Evolutionary conservation across 2,329 filamentous ascomycete genomes (phyloP), one percentile per base, ranked within the genome.

Genomic region (Nemania sp.): DNA sequence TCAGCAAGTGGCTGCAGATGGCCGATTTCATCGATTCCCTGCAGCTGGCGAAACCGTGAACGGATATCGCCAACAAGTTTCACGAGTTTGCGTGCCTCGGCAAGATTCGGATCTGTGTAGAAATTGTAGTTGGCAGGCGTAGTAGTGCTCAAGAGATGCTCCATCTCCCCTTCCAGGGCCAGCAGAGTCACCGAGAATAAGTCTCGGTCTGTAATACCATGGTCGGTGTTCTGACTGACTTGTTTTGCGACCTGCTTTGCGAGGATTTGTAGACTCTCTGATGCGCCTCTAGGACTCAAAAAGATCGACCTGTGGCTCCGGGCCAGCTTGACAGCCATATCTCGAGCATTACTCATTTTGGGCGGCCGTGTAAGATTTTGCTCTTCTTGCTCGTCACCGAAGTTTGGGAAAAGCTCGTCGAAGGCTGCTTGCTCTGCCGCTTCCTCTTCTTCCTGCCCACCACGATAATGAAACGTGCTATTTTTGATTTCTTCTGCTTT

Each of bases 391-490:
- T 83, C 81, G 1, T 83, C 81, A 13, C 90, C 87, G 65, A 87
- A 96, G 5, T 84, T 85, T 1, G 94, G 94, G 77, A 98, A 98
- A 6, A 98, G 79, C 65, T 90, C 84, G 18, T 88, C 83, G 65
- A 97, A 88, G 65, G 95, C 90, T 57, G 89, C 84, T 64, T 89
- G 84, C 54, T 92, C 86, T 10, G 85, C 80, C 68, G 90, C 88
- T 57, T 96, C 90, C 65, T 91, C 87, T 49, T 93, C 88, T 62
- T 93, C 90, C 40, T 85, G 78, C 40, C 87, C 88, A 34, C 93
- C 94, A 64, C 87, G 86, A 77, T 95, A 97, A 18, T 87, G 88
- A 75, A 96, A 99, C 40, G 96, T 76, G 64, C 90, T 92, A 5
- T 85, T 86, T 63, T 89, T 90, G 29, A 85, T 83, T 17, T 90